A percentile compares a stretch with the other conserved stretches of the same genome.
These are phyloP conservation scores for Colletotrichum incanum DNA, from an alignment of 2,329 filamentous ascomycete genomes.

Conservation along the genomic window DNA sequence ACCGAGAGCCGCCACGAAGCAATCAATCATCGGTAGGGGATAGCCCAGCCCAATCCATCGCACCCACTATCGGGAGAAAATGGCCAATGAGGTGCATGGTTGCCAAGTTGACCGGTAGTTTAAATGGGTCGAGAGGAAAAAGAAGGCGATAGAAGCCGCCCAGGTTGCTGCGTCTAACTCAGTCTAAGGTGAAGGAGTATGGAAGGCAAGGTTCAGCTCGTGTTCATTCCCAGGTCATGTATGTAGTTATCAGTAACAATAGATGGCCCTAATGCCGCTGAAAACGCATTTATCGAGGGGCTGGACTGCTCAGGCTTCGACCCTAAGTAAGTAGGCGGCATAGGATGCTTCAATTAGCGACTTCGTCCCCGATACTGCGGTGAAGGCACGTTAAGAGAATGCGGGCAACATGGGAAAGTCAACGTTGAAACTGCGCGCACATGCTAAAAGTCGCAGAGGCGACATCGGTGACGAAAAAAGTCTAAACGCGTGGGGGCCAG, in stretches of 20 bases:
- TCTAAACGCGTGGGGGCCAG: slow-evolving; percentile 36
- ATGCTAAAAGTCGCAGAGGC: slow-evolving; percentile 30
- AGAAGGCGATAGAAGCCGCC: slow-evolving; percentile 40
- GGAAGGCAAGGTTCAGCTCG: slow-evolving; percentile 30
- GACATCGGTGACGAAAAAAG: slow-evolving; percentile 37
- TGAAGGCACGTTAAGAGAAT: background rate
- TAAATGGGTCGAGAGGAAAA: slow-evolving; percentile 28
- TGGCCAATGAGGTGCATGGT: slow-evolving; percentile 31
- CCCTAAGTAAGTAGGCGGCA: slow-evolving; percentile 32
- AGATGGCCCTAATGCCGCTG: slow-evolving; percentile 19
- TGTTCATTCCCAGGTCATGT: background rate
- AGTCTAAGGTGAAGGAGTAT: slow-evolving; percentile 6
- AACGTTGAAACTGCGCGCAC: slow-evolving; percentile 21
- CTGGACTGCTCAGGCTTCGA: slow-evolving; percentile 6
- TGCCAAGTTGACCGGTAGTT: slow-evolving; percentile 27
- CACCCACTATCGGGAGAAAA: slow-evolving; percentile 21
- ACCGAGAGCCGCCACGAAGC: slow-evolving; percentile 37
- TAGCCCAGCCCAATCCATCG: slow-evolving; percentile 29
- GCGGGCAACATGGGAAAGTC: background rate
- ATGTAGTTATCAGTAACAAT: slow-evolving; percentile 24
- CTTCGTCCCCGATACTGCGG: slow-evolving; percentile 18
- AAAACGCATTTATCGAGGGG: slow-evolving; percentile 9
- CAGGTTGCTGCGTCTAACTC: slow-evolving; percentile 24
- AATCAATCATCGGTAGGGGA: slow-evolving; percentile 27
- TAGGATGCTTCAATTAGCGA: slow-evolving; percentile 35